phyloP scores from a whole-genome alignment of 768 basidiomycete genomes.

The Kwoniella botswanensis region DNA sequence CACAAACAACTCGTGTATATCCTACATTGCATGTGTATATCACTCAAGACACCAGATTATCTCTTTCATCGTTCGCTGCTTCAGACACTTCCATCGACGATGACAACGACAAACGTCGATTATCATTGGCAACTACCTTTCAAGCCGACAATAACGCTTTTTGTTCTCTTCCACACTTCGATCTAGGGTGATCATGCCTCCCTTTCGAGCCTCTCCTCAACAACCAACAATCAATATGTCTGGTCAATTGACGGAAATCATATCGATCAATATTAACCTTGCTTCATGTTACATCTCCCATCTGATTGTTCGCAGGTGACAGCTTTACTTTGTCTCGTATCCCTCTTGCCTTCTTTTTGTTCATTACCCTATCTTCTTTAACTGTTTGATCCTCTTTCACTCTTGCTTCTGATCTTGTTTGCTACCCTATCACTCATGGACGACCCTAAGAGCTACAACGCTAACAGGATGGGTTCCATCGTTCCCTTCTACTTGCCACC shows the following conservation, averaged over 20 bases:
- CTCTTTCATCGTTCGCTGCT: constrained; percentile 19
- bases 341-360: neutral
- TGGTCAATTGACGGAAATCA: neutral
- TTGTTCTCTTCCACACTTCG: neutral
- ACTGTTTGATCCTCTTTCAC: neutral
- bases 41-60: neutral
- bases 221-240: constrained; percentile 1
- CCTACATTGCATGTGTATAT: neutral
- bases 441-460: neutral
- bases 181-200: constrained; percentile 1
- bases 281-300: neutral
- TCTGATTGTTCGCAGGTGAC: neutral
- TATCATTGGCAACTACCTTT: neutral
- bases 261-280: neutral
- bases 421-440: neutral
- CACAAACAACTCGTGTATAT: neutral
- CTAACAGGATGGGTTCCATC: constrained; percentile 33
- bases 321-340: too few relatives aligned
- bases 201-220: too few relatives aligned
- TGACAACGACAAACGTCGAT: neutral
- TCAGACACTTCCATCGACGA: constrained; percentile 12
- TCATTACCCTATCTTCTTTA: neutral
- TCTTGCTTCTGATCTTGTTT: constrained; percentile 1
- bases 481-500: constrained; percentile 35
- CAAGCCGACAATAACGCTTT: constrained; percentile 10